phyloP scores from a whole-genome alignment of 169 alveolate genomes.

The Plasmodium coatneyi region DNA sequence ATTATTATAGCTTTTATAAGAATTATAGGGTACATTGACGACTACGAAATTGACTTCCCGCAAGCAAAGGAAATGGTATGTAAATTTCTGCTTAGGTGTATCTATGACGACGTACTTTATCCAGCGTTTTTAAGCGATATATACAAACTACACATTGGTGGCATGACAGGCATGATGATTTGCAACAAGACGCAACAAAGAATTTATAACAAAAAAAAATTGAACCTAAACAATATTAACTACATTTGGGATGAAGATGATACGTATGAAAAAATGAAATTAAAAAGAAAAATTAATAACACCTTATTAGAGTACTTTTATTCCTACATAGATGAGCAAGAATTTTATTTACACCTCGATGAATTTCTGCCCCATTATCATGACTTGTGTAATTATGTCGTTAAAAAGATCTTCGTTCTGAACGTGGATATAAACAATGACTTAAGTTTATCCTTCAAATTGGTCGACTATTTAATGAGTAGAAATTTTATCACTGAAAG shows the following conservation, averaged over 20 bases:
- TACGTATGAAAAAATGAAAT: conserved; percentile 75
- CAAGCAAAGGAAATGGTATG: conserved; percentile 68
- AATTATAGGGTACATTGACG: conserved; percentile 73
- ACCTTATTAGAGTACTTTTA: conserved; percentile 67
- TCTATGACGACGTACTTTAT: conserved; percentile 58
- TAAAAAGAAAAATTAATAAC: conserved; percentile 66
- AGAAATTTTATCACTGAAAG: conserved; percentile 47
- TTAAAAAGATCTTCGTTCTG: conserved; percentile 49
- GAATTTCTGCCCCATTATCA: conserved; percentile 66
- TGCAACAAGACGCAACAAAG: conserved; percentile 74
- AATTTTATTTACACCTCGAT: conserved; percentile 43
- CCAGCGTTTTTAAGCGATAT: conserved; percentile 75
- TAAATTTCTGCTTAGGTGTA: conserved; percentile 66
- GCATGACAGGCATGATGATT: conserved; percentile 74
- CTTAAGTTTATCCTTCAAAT: conserved; percentile 22
- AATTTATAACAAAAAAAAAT: conserved; percentile 33
- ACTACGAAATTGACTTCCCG: conserved; percentile 74
- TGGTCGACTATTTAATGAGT: conserved; percentile 27
- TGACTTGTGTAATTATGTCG: conserved; percentile 69
- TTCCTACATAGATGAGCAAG: conserved; percentile 68
- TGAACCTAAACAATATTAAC: conserved; percentile 48
- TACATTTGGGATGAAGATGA: conserved; percentile 75
- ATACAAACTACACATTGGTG: conserved; percentile 66
- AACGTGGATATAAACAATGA: conserved; percentile 72
- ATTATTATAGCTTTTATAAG: conserved; percentile 65